Evolutionary conservation across 2,329 filamentous ascomycete genomes (phyloP), one percentile per base, ranked within the genome.

Genomic region (Tolypocladium paradoxum): DNA sequence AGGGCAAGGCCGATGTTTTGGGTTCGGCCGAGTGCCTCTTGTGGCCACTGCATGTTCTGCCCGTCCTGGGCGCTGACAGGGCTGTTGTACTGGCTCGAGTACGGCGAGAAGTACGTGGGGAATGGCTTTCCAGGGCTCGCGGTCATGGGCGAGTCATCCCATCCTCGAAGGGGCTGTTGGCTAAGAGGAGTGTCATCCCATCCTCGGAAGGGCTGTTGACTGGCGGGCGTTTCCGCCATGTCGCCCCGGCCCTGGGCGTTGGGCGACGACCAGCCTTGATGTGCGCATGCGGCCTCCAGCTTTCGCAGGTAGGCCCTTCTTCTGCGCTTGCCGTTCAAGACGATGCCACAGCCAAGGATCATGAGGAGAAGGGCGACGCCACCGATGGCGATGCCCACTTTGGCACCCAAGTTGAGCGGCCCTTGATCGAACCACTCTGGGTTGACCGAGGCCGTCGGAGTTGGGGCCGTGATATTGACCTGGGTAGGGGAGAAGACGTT

Each of bases 131-230:
- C 71, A 2, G 70, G 70, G 45, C 62, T 63, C 2, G 68, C 70
- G 47, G 73, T 78, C 53, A 74, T 58, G 0, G 73, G 81, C 29
- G 75, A 81, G 56, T 79, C 76, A 27, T 76, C 75, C 78, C 79
- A 82, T 33, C 73, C 70, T 35, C 61, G 68, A 11, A 81, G 65
- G 0, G 79, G 77, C 53, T 68, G 68, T 61, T 81, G 77, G 61
- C 77, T 82, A 50, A 77, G 62, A 0, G 80, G 80, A 3, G 78
- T 81, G 40, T 79, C 76, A 31, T 76, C 75, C 78, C 78, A 82
- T 43, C 73, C 71, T 24, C 63, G 68, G 7, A 82, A 65, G 0
- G 79, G 78, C 53, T 69, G 69, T 61, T 81, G 76, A 61, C 77
- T 82, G 52, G 76, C 61, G 0, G 81, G 79, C 2, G 78, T 62